phyloP scores from a whole-genome alignment of 2,329 filamentous ascomycete species.

The Diaporthe humulicola region DNA sequence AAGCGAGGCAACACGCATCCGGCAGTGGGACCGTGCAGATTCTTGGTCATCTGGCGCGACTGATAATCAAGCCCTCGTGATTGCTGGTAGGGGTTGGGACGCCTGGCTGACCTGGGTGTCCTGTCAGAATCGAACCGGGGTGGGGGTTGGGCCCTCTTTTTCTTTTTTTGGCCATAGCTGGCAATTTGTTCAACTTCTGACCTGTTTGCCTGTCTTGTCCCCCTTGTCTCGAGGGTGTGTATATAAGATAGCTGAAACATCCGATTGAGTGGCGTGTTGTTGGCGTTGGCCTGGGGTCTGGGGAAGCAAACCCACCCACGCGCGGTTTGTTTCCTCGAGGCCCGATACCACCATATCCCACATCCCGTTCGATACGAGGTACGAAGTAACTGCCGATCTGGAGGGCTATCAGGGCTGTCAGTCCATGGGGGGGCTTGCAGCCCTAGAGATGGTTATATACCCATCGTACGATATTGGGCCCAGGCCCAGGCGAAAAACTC shows the following conservation, averaged over 20 bases:
- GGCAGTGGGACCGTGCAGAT: background rate
- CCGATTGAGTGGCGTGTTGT: background rate
- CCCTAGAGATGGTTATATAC: constrained; percentile 14
- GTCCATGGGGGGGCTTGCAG: background rate
- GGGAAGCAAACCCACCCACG: background rate
- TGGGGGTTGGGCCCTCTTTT: background rate
- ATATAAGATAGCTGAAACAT: background rate
- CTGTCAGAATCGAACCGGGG: constrained; percentile 10
- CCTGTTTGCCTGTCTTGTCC: background rate
- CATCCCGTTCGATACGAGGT: constrained; percentile 1
- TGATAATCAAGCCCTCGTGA: background rate
- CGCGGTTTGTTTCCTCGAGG: background rate
- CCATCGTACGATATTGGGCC: constrained; percentile 15
- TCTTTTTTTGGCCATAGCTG: no score
- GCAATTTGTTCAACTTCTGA: background rate
- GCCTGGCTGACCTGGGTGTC: background rate
- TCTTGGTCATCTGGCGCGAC: constrained; percentile 1
- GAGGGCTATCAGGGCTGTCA: background rate
- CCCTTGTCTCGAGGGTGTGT: constrained; percentile 2
- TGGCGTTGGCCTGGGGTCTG: background rate
- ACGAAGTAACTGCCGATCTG: background rate
- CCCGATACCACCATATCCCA: background rate
- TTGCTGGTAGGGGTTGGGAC: background rate
- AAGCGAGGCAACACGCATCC: background rate
- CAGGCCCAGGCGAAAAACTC: background rate